Percentiles rank a stretch among this genome's conserved stretches.
Evolutionary conservation across 805 yeast species (phyloP).

Genomic region (Sugiyamaella qingdaonensis): DNA sequence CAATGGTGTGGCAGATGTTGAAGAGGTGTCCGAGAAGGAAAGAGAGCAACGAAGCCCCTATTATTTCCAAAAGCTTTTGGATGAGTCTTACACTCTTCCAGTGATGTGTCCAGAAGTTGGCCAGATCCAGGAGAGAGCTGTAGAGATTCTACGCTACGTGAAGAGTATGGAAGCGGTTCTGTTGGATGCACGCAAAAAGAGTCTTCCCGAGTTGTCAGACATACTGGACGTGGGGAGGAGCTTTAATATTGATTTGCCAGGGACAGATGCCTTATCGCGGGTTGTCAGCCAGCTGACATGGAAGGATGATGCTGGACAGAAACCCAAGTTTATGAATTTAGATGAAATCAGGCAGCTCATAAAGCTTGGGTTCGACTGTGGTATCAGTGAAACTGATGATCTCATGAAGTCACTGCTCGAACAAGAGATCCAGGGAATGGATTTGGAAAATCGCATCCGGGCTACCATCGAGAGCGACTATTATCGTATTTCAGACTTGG

Average conservation of each 20-base stretch:
- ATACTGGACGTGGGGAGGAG: constrained; percentile 55
- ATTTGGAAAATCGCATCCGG: constrained; percentile 26
- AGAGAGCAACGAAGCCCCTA: constrained; percentile 26
- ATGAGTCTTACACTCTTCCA: constrained; percentile 46
- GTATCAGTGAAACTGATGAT: constrained; percentile 24
- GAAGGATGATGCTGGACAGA: constrained; percentile 27
- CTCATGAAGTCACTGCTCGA: constrained; percentile 14
- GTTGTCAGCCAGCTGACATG: constrained; percentile 39
- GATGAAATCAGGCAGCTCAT: constrained; percentile 25
- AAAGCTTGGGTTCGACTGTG: constrained; percentile 27
- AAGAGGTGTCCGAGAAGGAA: constrained; percentile 4
- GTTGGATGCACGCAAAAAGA: constrained; percentile 16
- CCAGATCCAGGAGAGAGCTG: constrained; percentile 50
- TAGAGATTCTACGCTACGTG: constrained; percentile 51
- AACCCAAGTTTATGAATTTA: constrained; percentile 17
- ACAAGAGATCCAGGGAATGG: constrained; percentile 19
- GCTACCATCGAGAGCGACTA: constrained; percentile 14
- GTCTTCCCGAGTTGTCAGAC: constrained; percentile 43
- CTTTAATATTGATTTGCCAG: constrained; percentile 54
- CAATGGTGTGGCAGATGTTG: constrained; percentile 12
- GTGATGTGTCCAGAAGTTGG: constrained; percentile 57
- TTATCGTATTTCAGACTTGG: constrained; percentile 10
- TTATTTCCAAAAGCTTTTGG: constrained; percentile 39
- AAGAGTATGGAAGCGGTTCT: constrained; percentile 42
- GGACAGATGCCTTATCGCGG: constrained; percentile 40